These are phyloP conservation scores for Cytospora piceae DNA, from an alignment of 2,329 filamentous ascomycete species.

Conservation along the genomic window DNA sequence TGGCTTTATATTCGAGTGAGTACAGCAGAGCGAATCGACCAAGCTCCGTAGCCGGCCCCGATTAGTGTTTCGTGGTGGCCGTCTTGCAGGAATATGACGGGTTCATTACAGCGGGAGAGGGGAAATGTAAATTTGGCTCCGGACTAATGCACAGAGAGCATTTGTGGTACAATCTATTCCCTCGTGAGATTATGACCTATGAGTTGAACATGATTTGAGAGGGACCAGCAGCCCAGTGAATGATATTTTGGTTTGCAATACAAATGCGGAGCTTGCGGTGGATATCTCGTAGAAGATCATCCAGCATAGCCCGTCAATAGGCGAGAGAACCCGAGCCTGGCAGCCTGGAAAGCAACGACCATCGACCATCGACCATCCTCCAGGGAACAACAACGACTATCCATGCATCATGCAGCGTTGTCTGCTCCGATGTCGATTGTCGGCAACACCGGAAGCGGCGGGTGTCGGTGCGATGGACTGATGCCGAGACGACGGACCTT, in stretches of 20 bases:
- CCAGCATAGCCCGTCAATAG: background rate
- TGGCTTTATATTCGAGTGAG: background rate
- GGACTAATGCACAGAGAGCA: background rate
- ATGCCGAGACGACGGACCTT: slow-evolving; percentile 29
- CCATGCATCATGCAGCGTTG: background rate
- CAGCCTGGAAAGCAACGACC: background rate
- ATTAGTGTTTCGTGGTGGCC: background rate
- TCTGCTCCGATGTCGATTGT: background rate
- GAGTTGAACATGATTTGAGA: background rate
- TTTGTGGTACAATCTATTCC: background rate
- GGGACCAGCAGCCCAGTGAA: background rate
- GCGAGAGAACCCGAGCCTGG: background rate
- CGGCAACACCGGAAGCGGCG: background rate
- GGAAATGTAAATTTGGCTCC: background rate
- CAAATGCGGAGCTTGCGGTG: background rate
- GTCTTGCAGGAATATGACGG: slow-evolving; percentile 4
- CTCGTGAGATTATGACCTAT: background rate
- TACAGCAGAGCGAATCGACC: background rate
- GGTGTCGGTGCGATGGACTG: background rate
- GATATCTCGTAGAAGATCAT: background rate
- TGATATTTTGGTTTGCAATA: background rate
- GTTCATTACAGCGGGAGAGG: background rate
- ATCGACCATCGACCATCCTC: background rate
- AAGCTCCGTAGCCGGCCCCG: slow-evolving; percentile 7
- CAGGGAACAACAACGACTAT: background rate